Evolutionary conservation across 371 early-diverging fungal genomes (phyloP), one percentile per base, ranked within the genome.

Genomic region (Haplosporangium sp.): DNA sequence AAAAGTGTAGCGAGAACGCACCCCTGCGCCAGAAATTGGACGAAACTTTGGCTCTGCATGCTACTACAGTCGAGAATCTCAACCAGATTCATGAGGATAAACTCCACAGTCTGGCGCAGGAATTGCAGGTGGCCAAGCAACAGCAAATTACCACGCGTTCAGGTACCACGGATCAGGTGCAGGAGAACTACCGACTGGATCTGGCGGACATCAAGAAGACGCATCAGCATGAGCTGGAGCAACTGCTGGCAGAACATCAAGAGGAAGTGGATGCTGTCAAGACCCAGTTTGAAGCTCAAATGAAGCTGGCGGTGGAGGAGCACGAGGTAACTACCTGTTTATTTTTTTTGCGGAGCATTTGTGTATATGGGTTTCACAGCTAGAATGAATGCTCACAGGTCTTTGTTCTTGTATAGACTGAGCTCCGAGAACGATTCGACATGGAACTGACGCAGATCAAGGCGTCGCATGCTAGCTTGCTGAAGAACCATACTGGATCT

Each of bases 71-170:
- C 6, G 65, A 79, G 14, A 58, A 79, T 18, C 69, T 79, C 42
- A 67, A 72, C 55, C 61, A 69, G 38, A 69, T 73, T 9, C 80
- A 79, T 52, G 80, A 73, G 6, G 73, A 79, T n/a, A 68, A 67
- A 20, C 55, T 79, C 11, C 69, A 79, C 18, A 36, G 62, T 47
- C 38, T 79, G 36, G 73, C 64, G 29, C 10, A 57, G 53, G 80
- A 79, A 21, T 43, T 79, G 12, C 69, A 73, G 11, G 38, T 50
- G 1, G 46, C 38, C 46, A 62, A 62, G 46, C 70, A 56, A 18
- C 63, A 70, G 8, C 38, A 53, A n/a, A 20, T 50, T 29, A 29
- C 29, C 16, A 37, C 23, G 1, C 69, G 65, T 40, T 21, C 57
- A 0, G 48, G 52, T 45, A 42, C 42, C 2, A 14, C 36, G 7